These are phyloP conservation scores for Toxoplasma gondii DNA, from an alignment of 169 alveolate genomes.

Conservation along the genomic window DNA sequence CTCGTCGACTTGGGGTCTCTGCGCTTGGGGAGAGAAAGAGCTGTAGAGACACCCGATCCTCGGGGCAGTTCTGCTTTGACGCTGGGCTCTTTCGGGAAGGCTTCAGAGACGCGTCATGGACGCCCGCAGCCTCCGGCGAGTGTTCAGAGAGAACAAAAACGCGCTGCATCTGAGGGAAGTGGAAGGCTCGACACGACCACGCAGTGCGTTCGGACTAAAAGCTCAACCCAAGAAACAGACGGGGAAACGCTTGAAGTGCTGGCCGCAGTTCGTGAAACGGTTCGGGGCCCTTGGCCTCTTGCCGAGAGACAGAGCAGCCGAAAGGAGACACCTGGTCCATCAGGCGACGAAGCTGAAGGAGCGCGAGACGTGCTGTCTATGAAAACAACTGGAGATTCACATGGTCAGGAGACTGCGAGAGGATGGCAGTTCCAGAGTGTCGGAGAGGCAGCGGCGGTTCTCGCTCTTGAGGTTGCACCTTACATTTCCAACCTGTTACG, in stretches of 20 bases:
- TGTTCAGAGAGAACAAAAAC: too few species aligned
- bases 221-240: not conserved
- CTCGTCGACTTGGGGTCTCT: not conserved
- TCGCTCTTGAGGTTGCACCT: constrained; percentile 18
- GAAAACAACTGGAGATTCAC: too few species aligned
- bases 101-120: too few species aligned
- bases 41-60: too few species aligned
- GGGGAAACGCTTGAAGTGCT: not conserved
- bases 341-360: not conserved
- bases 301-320: not conserved
- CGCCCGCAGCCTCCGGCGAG: too few species aligned
- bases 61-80: too few species aligned
- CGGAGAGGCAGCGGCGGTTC: not conserved
- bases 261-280: not conserved
- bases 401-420: not conserved
- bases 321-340: not conserved
- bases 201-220: not conserved
- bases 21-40: not conserved
- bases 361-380: too few species aligned
- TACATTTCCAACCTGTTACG: not conserved
- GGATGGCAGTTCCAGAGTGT: not conserved
- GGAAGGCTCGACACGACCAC: not conserved
- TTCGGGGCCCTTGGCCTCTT: not conserved
- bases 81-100: too few species aligned
- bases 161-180: too few species aligned